Evolutionary conservation across 1,284 basidiomycete species (phyloP).

Genomic region (Boletus chippewaensis): DNA sequence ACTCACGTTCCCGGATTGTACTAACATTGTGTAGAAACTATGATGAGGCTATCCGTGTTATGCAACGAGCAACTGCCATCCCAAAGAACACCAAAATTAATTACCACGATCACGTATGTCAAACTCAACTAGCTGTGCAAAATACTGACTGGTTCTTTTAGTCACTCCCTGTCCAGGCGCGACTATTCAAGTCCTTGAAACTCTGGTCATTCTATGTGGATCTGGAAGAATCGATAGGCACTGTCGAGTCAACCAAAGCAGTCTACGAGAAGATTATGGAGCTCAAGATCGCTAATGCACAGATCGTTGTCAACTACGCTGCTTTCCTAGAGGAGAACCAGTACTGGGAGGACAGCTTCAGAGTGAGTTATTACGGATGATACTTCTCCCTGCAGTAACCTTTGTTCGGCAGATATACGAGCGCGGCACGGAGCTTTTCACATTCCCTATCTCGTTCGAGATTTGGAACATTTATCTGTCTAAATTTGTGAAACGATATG

Average conservation of each 20-base stretch:
- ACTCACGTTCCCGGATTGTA: slow-evolving; percentile 1
- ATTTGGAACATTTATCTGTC: slow-evolving; percentile 99
- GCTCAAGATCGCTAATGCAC: slow-evolving; percentile 97
- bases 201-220: slow-evolving; percentile 99
- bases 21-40: slow-evolving; percentile 64
- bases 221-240: slow-evolving; percentile 93
- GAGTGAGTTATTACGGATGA: slow-evolving; percentile 51
- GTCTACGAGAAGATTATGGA: slow-evolving; percentile 98
- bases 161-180: slow-evolving; percentile 79
- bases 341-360: slow-evolving; percentile 99
- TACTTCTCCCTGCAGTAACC: slow-evolving; percentile 1
- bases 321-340: slow-evolving; percentile 95
- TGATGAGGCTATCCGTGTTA: slow-evolving; percentile 88
- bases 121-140: neutral
- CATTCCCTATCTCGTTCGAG: slow-evolving; percentile 97
- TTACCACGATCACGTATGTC: slow-evolving; percentile 89
- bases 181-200: slow-evolving; percentile 96
- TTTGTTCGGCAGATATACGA: slow-evolving; percentile 71
- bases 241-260: slow-evolving; percentile 85
- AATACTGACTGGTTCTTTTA: slow-evolving; percentile 31
- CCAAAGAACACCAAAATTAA: slow-evolving; percentile 88
- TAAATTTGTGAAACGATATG: slow-evolving; percentile 96
- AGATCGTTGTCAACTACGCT: slow-evolving; percentile 96
- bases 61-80: slow-evolving; percentile 91
- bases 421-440: slow-evolving; percentile 94